Evolutionary conservation across 2,329 filamentous ascomycete genomes (phyloP).

Genomic region (Aspergillus carbonarius): DNA sequence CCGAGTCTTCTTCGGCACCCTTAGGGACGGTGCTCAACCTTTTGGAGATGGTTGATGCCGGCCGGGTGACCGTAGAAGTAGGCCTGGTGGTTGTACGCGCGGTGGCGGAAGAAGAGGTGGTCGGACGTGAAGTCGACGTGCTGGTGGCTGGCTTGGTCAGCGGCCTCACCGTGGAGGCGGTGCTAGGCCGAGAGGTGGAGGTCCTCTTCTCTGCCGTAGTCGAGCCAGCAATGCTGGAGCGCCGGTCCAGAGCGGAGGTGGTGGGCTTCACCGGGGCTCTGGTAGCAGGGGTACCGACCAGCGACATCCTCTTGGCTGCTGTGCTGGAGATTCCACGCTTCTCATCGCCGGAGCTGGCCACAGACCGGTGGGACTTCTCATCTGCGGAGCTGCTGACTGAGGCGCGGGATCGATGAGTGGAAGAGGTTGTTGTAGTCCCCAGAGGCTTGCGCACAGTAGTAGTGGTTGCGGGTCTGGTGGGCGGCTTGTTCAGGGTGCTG

Average conservation of each 20-base stretch:
- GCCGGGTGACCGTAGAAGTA: slow-evolving; percentile 19
- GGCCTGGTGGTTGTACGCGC: slow-evolving; percentile 20
- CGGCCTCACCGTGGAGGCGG: slow-evolving; percentile 26
- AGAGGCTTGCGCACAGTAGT: slow-evolving; percentile 37
- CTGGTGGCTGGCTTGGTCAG: slow-evolving; percentile 27
- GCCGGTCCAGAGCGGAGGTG: slow-evolving; percentile 37
- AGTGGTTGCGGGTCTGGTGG: slow-evolving; percentile 41
- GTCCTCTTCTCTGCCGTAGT: slow-evolving; percentile 34
- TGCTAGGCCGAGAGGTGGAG: slow-evolving; percentile 18
- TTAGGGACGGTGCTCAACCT: slow-evolving; percentile 38
- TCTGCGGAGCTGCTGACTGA: slow-evolving; percentile 47
- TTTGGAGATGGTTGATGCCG: slow-evolving; percentile 28
- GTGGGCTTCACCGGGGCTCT: slow-evolving; percentile 35
- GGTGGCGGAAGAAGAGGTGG: slow-evolving; percentile 24
- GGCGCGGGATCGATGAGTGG: slow-evolving; percentile 41
- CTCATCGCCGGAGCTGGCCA: slow-evolving; percentile 48
- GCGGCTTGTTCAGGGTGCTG: slow-evolving; percentile 46
- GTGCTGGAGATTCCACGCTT: slow-evolving; percentile 41
- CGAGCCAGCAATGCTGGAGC: slow-evolving; percentile 39
- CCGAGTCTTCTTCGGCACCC: slow-evolving; percentile 27
- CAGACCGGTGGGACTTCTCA: slow-evolving; percentile 38
- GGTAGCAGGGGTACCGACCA: slow-evolving; percentile 39
- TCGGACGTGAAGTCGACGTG: slow-evolving; percentile 23
- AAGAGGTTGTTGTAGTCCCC: slow-evolving; percentile 36
- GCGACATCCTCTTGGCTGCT: slow-evolving; percentile 46